phyloP scores from a whole-genome alignment of 2,329 filamentous ascomycete species.

The Dryadomyces quercus-mongolicae region DNA sequence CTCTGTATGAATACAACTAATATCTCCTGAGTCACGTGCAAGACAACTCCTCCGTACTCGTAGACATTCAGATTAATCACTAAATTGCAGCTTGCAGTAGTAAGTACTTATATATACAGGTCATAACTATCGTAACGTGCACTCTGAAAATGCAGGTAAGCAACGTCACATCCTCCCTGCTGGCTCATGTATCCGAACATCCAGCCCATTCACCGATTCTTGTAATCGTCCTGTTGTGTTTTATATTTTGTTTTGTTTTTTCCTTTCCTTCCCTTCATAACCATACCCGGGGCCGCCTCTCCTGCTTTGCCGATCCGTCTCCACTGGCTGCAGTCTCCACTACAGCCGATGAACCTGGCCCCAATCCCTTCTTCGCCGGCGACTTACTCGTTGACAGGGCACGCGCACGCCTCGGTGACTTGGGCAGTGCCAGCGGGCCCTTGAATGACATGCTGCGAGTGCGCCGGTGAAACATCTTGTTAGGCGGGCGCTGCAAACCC shows the following conservation, averaged over 20 bases:
- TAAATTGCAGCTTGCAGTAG: neutral
- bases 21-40: too few relatives aligned
- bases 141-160: neutral
- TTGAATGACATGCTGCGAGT: slow-evolving; percentile 3
- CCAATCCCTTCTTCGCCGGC: neutral
- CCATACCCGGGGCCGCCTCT: slow-evolving; percentile 13
- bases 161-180: neutral
- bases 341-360: neutral
- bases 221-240: neutral
- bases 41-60: too few relatives aligned
- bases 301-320: neutral
- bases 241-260: neutral
- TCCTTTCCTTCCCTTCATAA: slow-evolving; percentile 9
- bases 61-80: neutral
- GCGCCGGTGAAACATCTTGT: neutral
- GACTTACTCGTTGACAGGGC: neutral
- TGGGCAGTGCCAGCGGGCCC: neutral
- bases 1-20: neutral
- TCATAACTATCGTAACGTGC: neutral
- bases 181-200: neutral
- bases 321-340: neutral
- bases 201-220: neutral
- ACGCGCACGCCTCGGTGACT: neutral
- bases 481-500: neutral
- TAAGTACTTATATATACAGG: neutral